Percentiles rank a stretch among this genome's conserved stretches.
These are phyloP conservation scores for Termitomyces titanicus DNA, from an alignment of 768 basidiomycete genomes.

Conservation along the genomic window DNA sequence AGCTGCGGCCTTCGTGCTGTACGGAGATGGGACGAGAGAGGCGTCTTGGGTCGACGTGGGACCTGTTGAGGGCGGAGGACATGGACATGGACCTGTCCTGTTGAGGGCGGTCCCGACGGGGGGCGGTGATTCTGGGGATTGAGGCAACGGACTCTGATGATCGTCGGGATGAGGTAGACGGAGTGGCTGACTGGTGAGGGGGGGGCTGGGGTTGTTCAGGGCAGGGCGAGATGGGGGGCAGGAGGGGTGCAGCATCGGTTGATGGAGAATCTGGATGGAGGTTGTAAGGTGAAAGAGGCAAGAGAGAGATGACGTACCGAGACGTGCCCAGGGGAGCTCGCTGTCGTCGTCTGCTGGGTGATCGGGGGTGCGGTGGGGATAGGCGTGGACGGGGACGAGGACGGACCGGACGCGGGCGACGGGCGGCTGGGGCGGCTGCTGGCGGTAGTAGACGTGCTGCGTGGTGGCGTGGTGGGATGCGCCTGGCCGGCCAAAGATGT, in stretches of 20 bases:
- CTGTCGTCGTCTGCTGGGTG: conserved; percentile 47
- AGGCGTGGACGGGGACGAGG: conserved; percentile 27
- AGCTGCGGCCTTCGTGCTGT: conserved; percentile 37
- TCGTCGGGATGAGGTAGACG: conserved; percentile 38
- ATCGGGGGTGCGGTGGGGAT: too few species aligned
- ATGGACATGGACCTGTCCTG: conserved; percentile 79
- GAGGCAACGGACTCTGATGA: conserved; percentile 72
- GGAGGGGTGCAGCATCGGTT: conserved; percentile 14
- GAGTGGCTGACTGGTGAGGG: conserved; percentile 19
- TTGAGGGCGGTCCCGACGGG: conserved; percentile 54
- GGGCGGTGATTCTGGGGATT: conserved; percentile 43
- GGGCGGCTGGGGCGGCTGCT: conserved; percentile 25
- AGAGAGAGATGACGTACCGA: conserved; percentile 33
- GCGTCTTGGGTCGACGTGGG: conserved; percentile 25
- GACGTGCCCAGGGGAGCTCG: conserved; percentile 57
- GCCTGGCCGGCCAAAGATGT: conserved; percentile 81
- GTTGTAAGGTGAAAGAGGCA: too few species aligned
- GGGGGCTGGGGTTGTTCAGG: conserved; percentile 42
- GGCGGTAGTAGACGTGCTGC: conserved; percentile 23
- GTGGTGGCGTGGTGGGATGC: conserved; percentile 44
- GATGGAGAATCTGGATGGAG: conserved; percentile 2
- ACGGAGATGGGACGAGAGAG: conserved; percentile 28
- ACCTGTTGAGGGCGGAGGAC: conserved; percentile 61
- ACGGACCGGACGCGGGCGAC: conserved; percentile 17
- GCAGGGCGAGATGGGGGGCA: not conserved